Base-by-base conservation (phyloP, 192 early-diverging fungal genomes). In the Coemansia aciculifera region DNA sequence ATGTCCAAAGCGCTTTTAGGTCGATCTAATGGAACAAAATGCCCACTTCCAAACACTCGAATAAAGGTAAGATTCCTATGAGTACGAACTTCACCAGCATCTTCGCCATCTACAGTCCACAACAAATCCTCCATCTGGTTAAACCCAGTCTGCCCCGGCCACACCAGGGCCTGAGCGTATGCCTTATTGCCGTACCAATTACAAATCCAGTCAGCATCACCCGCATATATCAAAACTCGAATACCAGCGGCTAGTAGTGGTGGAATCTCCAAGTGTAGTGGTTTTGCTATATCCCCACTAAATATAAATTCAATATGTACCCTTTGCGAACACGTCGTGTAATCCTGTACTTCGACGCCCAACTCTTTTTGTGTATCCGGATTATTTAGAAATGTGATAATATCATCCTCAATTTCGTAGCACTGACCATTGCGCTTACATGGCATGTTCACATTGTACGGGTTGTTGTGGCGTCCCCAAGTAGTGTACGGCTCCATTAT, bases 151-250 rank as follows among this genome's bases (percentile, higher is more conserved):
- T 89, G 80, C 40, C 93, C 92, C 52, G 75, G 72, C 97, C 97
- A 99, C 37, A 90, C 86, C 21, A 99, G 79, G 31, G 88, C 91
- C 43, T 92, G 73, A 9, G 89, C 76, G 93, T 95, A 97, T 0
- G 90, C 92, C 87, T 95, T 94, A 86, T 97, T 97, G 54, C 84
- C 90, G 43, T 88, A 85, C 88, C 89, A 94, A 80, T 94, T 94
- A 86, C 94, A 96, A 66, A 95, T 95, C 73, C 87, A 97, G 76
- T 97, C 95, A 3, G 92, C 92, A 66, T 97, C 95, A 36, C 96
- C 96, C 62, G 92, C 91, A 77, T 96, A 97, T 34, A 97, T 84
- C 51, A 99, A 70, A 17, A 97, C 85, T 27, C 90, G 90, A 69
- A 97, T 85, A 34, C 91, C 91, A 63, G 86, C 88, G 38, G 87